Evolutionary conservation across 2,329 filamentous ascomycete genomes (phyloP), one percentile per base, ranked within the genome.

Genomic region (Pseudogymnoascus sp.): DNA sequence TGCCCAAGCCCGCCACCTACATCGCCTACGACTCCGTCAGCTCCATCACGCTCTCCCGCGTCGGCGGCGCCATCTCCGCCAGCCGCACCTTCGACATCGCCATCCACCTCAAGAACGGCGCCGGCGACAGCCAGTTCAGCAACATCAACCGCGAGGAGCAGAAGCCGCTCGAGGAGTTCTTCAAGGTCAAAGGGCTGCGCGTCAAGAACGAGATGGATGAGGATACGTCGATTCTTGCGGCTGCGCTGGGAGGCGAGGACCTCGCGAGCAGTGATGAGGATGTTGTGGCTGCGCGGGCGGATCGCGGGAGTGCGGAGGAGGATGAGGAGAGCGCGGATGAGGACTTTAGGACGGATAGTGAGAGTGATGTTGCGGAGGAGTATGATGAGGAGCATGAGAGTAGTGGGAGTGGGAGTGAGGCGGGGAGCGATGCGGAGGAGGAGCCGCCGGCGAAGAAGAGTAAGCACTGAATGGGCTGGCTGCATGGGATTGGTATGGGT

Each of bases 91-190:
- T 99, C 72, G 94, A 99, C 74, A 97, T 99, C 69, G 94, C 92
- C 0, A 90, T 99, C 63, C 87, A 87, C 62, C 84, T 97, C 79
- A 97, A 97, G 81, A 85, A 81, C 68, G 90, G 90, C n/a, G 82
- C 85, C 60, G 89, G 90, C 63, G 92, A 96, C 71, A 91, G 92
- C 69, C 92, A 97, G 72, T 99, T 99, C 79, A 96, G 92, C 78
- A 99, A 99, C 80, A 99, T 99, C 75, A 99, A 97, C 74, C 89
- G 93, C 69, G 94, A 99, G 79, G 94, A 99, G 74, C 91, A 97
- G 76, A 90, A 94, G 77, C 90, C 91, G 5, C 84, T 99, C n/a
- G 94, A 99, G 75, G 87, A 89, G 68, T 99, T 99, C 79, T 97
- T 99, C 84, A 94, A 95, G 77, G 85, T 91, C 68, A 97, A 97